Conservation (phyloP, 257 asterid species). For the Solanum ossicruentum region DNA sequence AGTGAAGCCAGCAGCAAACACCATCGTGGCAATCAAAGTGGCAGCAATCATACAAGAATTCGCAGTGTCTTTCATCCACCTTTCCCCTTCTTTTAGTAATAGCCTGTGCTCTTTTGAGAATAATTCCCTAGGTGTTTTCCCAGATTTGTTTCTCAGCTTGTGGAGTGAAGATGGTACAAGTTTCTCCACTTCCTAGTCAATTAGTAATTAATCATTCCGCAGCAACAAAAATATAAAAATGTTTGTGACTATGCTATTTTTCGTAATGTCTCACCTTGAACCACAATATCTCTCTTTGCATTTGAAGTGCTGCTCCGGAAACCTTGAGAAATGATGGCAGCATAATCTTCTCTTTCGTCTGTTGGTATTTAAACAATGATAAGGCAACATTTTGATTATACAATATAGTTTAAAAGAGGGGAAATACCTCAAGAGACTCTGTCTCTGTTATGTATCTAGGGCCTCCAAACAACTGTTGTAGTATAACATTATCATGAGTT, state of each 20-base stretch:
- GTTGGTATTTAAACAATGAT: neutral
- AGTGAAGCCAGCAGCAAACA: constrained; percentile 23
- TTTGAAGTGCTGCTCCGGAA: constrained; percentile 28
- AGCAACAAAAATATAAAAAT: neutral
- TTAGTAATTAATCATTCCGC: neutral
- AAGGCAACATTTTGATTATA: neutral
- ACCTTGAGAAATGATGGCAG: neutral
- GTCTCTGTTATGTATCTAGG: no score
- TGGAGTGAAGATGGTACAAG: neutral
- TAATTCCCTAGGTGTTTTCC: constrained; percentile 2
- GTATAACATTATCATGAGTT: no score
- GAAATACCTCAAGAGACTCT: no score
- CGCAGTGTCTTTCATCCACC: constrained; percentile 27
- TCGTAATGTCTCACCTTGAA: constrained; percentile 11
- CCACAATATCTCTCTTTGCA: constrained; percentile 29
- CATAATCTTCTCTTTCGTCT: neutral
- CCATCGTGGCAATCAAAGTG: constrained; percentile 21
- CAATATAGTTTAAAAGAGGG: no score
- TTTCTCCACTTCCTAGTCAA: neutral
- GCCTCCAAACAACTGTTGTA: no score
- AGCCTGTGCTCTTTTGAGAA: constrained; percentile 12
- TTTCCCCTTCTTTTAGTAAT: constrained; percentile 14
- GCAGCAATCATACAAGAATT: constrained; percentile 26
- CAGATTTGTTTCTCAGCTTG: neutral
- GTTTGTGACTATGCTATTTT: neutral